phyloP scores from a whole-genome alignment of 495 filamentous ascomycete genomes.

The Evernia prunastri region DNA sequence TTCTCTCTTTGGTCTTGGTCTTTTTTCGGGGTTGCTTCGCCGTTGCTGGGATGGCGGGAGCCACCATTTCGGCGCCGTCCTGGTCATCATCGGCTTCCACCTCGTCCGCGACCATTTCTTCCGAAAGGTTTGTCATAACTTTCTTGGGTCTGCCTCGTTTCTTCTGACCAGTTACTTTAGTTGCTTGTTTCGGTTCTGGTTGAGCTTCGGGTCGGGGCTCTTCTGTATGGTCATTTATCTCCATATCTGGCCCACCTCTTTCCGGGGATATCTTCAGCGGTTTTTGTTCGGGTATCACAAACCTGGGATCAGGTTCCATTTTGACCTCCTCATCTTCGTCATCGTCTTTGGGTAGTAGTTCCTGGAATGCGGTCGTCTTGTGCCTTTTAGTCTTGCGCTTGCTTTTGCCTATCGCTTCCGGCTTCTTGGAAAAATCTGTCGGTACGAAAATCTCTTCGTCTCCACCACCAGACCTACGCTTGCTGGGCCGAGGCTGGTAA shows the following conservation, averaged over 20 bases:
- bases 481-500: slow-evolving; percentile 30
- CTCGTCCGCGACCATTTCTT: not conserved
- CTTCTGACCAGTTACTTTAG: slow-evolving; percentile 23
- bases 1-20: slow-evolving; percentile 37
- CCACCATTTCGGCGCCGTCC: not conserved
- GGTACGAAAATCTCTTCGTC: slow-evolving; percentile 20
- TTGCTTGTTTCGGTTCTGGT: slow-evolving; percentile 23
- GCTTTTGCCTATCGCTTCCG: slow-evolving; percentile 23
- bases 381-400: slow-evolving; percentile 20
- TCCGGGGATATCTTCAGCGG: not conserved
- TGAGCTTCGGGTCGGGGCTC: slow-evolving; percentile 1
- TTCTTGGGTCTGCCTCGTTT: slow-evolving; percentile 29
- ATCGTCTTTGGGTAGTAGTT: slow-evolving; percentile 21
- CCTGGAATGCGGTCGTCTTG: slow-evolving; percentile 22
- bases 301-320: not conserved
- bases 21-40: slow-evolving; percentile 39
- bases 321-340: slow-evolving; percentile 15
- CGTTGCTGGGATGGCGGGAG: not conserved
- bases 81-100: not conserved
- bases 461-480: slow-evolving; percentile 17
- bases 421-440: slow-evolving; percentile 28
- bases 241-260: not conserved
- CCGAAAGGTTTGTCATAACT: not conserved
- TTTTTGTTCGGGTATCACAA: slow-evolving; percentile 2
- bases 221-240: not conserved